These are phyloP conservation scores for Hermanozyma aechmeae DNA, from an alignment of 805 yeast species.

Conservation along the genomic window DNA sequence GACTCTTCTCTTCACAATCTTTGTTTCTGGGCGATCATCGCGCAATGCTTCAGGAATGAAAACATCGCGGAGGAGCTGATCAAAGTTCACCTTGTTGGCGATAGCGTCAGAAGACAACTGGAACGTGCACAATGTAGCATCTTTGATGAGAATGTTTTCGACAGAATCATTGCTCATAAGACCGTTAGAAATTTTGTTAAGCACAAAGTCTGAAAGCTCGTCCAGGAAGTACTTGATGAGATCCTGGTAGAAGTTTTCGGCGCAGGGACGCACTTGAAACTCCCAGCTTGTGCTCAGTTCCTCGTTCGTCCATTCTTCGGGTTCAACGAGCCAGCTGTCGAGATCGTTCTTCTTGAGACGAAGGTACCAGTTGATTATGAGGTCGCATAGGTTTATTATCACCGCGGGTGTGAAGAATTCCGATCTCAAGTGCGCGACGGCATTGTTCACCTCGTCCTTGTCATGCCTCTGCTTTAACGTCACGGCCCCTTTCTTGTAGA, in stretches of 20 bases:
- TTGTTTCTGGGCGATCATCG: conserved; percentile 37
- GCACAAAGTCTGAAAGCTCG: conserved; percentile 41
- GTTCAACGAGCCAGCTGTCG: conserved; percentile 75
- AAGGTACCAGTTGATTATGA: conserved; percentile 66
- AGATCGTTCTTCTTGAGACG: conserved; percentile 66
- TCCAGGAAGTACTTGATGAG: conserved; percentile 56
- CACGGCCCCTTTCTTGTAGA: conserved; percentile 59
- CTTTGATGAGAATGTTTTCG: conserved; percentile 56
- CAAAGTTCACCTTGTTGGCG: conserved; percentile 58
- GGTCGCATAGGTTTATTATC: conserved; percentile 50
- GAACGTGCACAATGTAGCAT: conserved; percentile 74
- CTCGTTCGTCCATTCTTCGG: conserved; percentile 89
- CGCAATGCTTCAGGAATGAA: conserved; percentile 60
- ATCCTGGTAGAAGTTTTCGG: conserved; percentile 76
- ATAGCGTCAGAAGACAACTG: conserved; percentile 67
- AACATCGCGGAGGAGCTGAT: conserved; percentile 45
- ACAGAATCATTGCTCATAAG: conserved; percentile 21
- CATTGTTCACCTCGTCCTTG: conserved; percentile 50
- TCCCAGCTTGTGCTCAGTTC: conserved; percentile 74
- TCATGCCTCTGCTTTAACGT: conserved; percentile 56
- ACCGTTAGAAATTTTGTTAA: conserved; percentile 47
- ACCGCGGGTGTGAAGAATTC: conserved; percentile 52
- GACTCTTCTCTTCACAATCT: conserved; percentile 66
- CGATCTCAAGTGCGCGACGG: conserved; percentile 42
- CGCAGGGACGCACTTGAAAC: conserved; percentile 76